Percentiles rank a stretch among this genome's conserved stretches.
Conservation (phyloP, 2,329 filamentous ascomycete genomes). For the Thielaviopsis punctulata region DNA sequence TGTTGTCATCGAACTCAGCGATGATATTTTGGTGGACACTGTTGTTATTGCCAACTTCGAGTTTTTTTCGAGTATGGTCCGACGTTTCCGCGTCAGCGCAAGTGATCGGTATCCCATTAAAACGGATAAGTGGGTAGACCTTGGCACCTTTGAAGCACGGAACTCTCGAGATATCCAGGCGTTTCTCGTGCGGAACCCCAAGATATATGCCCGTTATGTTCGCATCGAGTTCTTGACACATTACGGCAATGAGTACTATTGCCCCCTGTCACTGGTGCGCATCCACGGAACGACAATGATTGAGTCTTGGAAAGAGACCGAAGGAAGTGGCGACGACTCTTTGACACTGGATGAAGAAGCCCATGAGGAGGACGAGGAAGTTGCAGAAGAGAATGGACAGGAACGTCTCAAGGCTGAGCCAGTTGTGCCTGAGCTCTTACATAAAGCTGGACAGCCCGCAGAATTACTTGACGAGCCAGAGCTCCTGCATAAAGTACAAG, state of each 20-base stretch:
- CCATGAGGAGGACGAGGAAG: conserved; percentile 30
- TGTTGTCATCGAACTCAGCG: conserved; percentile 83
- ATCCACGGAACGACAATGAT: conserved; percentile 95
- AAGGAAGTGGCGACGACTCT: conserved; percentile 20
- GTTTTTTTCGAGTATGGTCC: conserved; percentile 96
- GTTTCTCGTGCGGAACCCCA: conserved; percentile 81
- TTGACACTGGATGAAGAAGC: neutral
- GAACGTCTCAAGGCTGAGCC: neutral
- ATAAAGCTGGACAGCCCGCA: too few species aligned
- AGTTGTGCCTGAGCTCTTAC: neutral
- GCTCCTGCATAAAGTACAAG: too few species aligned
- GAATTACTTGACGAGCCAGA: too few species aligned
- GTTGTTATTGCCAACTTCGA: conserved; percentile 97
- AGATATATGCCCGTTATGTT: conserved; percentile 90
- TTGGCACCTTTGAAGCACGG: conserved; percentile 77
- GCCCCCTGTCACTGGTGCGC: conserved; percentile 73
- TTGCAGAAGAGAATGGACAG: neutral
- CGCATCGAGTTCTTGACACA: conserved; percentile 83
- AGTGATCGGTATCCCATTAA: conserved; percentile 92
- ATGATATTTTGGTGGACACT: conserved; percentile 74
- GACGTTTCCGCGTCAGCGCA: conserved; percentile 77
- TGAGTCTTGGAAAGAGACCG: conserved; percentile 77
- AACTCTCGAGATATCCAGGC: conserved; percentile 90
- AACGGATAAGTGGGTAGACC: conserved; percentile 72
- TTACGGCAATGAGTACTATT: conserved; percentile 94